Evolutionary conservation across 768 basidiomycete species (phyloP), one percentile per base, ranked within the genome.

Genomic region (Naematelia encephala): DNA sequence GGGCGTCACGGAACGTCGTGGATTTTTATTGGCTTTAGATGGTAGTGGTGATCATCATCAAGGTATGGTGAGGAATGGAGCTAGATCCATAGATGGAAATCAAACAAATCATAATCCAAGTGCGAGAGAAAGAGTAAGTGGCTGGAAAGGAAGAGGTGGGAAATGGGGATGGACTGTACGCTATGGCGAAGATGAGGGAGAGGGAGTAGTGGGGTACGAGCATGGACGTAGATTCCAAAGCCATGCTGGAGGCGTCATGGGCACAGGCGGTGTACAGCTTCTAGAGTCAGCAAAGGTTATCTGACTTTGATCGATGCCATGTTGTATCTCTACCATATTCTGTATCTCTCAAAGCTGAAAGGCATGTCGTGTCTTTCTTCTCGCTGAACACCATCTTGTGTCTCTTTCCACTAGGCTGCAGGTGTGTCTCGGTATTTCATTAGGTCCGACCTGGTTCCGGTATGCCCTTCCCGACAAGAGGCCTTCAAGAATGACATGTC

Each of bases 91-190:
- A 52, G 49, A n/a, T n/a, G n/a, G n/a, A n/a, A n/a, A n/a, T n/a
- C n/a, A n/a, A n/a, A n/a, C n/a, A n/a, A n/a, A n/a, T 8, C 34
- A 39, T 39, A 39, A 39, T 39, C 8, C 14, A 19, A 61, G 34
- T 53, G 59, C 47, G 51, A 50, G 21, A 46, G 63, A 61, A n/a
- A 54, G 42, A 47, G 64, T 66, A 1, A 62, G 30, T 22, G 62
- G 63, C 23, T 70, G 60, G 49, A 73, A 65, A 53, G 62, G 59
- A 27, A 28, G 69, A 13, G 71, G 71, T 45, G 69, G 71, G 11
- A 66, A 65, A 43, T 70, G 68, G 68, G 53, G 56, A 3, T 70
- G 68, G 71, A 65, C 64, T 11, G 64, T 70, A 14, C 55, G 62
- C 45, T 61, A 70, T 27, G 51, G 51, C 13, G 49, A 51, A 25